phyloP scores from a whole-genome alignment of 78 protist species.

The Dictyostelium capitatum region DNA sequence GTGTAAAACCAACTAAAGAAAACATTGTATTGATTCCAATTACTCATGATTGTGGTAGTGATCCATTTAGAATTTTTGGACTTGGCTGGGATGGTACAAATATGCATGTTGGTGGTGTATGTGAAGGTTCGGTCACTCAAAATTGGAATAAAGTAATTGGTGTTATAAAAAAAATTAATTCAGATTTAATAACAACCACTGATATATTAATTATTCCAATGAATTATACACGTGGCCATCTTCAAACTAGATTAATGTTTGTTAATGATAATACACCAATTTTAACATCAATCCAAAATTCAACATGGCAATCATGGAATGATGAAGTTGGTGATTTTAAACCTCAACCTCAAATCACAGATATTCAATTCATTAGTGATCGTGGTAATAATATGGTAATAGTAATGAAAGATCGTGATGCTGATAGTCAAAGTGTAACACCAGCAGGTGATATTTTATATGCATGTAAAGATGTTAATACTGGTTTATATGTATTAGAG shows the following conservation, averaged over 20 bases:
- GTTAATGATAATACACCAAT: neutral
- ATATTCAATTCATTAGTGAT: slow-evolving; percentile 36
- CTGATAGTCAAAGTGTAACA: neutral
- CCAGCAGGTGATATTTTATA: slow-evolving; percentile 51
- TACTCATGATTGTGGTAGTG: slow-evolving; percentile 3
- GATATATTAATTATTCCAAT: neutral
- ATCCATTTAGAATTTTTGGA: slow-evolving; percentile 18
- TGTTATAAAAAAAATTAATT: neutral
- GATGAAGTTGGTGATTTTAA: neutral
- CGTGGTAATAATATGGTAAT: slow-evolving; percentile 49
- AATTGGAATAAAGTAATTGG: neutral
- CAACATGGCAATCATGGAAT: slow-evolving; percentile 10
- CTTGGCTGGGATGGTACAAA: slow-evolving; percentile 48
- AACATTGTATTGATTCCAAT: neutral
- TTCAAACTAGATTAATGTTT: slow-evolving; percentile 27
- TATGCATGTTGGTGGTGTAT: slow-evolving; percentile 56
- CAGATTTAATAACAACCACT: neutral
- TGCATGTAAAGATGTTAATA: slow-evolving; percentile 46
- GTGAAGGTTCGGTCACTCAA: neutral
- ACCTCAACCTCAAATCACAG: slow-evolving; percentile 32
- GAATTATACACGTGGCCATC: slow-evolving; percentile 17
- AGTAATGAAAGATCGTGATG: slow-evolving; percentile 35
- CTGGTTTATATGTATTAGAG: slow-evolving; percentile 23
- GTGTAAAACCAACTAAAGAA: neutral
- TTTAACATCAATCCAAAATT: slow-evolving; percentile 2